Percentiles rank a stretch among this genome's conserved stretches.
Evolutionary conservation across 2,329 filamentous ascomycete species (phyloP).

Genomic region (Rutstroemia sp.): DNA sequence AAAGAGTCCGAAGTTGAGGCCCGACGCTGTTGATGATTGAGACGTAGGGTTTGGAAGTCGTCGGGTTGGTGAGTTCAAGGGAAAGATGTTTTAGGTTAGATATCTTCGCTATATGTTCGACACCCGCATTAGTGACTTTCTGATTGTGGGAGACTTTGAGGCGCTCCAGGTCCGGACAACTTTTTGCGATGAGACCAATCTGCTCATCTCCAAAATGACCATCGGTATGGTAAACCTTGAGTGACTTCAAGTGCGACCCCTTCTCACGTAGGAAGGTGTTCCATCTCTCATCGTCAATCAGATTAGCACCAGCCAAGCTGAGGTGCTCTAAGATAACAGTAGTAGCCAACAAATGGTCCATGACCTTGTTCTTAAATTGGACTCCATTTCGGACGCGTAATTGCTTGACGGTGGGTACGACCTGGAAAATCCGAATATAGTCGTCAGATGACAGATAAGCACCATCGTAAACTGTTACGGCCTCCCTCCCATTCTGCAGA

Average conservation of each 20-base stretch:
- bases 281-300: slow-evolving; percentile 74
- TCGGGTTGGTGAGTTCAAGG: slow-evolving; percentile 54
- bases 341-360: slow-evolving; percentile 73
- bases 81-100: slow-evolving; percentile 65
- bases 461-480: slow-evolving; percentile 50
- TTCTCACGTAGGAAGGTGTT: slow-evolving; percentile 57
- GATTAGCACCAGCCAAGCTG: slow-evolving; percentile 76
- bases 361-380: slow-evolving; percentile 79
- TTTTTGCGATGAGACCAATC: slow-evolving; percentile 50
- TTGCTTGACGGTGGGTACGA: slow-evolving; percentile 58
- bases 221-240: slow-evolving; percentile 82
- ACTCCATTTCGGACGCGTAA: slow-evolving; percentile 79
- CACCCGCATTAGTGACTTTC: slow-evolving; percentile 56
- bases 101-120: slow-evolving; percentile 57
- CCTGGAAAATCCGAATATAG: slow-evolving; percentile 72
- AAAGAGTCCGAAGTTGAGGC: slow-evolving; percentile 64
- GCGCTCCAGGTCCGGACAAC: slow-evolving; percentile 62
- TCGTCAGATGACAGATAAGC: slow-evolving; percentile 66
- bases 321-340: slow-evolving; percentile 62
- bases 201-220: slow-evolving; percentile 69
- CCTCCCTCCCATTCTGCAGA: slow-evolving; percentile 42
- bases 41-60: slow-evolving; percentile 49
- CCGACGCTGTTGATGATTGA: slow-evolving; percentile 57
- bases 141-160: slow-evolving; percentile 81
- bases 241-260: slow-evolving; percentile 54